Evolutionary conservation across 208 protist genomes (phyloP).

Genomic region (Trypanosoma platydactyli): DNA sequence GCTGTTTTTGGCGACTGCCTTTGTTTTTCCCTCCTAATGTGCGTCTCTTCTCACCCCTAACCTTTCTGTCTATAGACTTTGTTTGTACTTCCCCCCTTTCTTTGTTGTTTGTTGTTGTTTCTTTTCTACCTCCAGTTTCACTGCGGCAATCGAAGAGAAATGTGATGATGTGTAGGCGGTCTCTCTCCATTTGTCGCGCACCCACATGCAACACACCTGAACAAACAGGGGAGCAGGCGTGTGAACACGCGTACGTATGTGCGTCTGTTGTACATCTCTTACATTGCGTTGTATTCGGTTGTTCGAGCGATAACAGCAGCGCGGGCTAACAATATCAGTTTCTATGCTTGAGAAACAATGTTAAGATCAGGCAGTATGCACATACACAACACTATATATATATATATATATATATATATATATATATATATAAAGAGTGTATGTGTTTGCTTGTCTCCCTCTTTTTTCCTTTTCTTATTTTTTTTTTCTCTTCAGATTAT

Average conservation of each 20-base stretch:
- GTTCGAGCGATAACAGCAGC: too few relatives aligned
- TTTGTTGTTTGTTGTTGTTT: conserved; percentile 1
- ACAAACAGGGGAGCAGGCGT: not conserved
- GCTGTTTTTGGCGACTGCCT: not conserved
- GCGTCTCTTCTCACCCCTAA: conserved; percentile 1
- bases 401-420: too few relatives aligned
- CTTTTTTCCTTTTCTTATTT: too few relatives aligned
- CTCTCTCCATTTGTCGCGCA: not conserved
- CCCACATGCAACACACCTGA: not conserved
- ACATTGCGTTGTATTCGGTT: too few relatives aligned
- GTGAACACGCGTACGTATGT: conserved; percentile 4
- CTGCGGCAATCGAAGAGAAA: not conserved
- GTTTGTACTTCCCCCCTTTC: not conserved
- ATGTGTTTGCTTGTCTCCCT: too few relatives aligned
- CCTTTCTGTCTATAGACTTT: not conserved
- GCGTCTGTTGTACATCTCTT: not conserved
- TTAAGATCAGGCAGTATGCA: too few relatives aligned
- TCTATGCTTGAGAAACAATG: too few relatives aligned
- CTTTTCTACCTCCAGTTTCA: not conserved
- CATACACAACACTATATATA: too few relatives aligned
- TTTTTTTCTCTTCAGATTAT: not conserved
- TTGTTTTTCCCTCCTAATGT: conserved; percentile 1
- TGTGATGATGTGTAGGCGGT: not conserved
- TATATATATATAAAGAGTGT: too few relatives aligned
- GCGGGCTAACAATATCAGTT: too few relatives aligned